Evolutionary conservation across 2,329 filamentous ascomycete species (phyloP).

Genomic region (Zopfia rhizophila): DNA sequence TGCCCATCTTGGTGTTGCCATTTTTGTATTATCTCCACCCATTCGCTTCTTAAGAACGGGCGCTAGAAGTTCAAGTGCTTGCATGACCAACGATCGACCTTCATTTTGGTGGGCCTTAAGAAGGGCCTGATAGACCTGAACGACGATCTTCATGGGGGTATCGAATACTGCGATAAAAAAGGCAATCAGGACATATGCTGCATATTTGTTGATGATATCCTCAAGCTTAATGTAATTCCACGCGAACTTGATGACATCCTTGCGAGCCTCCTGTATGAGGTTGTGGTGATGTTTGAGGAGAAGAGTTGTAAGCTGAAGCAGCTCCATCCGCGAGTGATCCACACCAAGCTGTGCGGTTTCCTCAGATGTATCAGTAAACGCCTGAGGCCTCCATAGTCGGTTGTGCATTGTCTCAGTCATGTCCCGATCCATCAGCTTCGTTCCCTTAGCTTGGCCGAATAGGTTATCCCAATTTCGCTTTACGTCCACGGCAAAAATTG

Average conservation of each 20-base stretch:
- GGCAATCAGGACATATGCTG: constrained; percentile 94
- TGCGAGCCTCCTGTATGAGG: constrained; percentile 88
- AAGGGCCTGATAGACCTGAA: constrained; percentile 92
- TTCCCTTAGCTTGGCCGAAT: constrained; percentile 66
- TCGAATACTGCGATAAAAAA: constrained; percentile 99
- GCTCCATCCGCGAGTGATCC: constrained; percentile 95
- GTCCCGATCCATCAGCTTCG: constrained; percentile 82
- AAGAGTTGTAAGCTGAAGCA: constrained; percentile 93
- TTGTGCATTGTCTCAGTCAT: constrained; percentile 91
- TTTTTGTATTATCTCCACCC: constrained; percentile 71
- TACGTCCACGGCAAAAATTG: constrained; percentile 95
- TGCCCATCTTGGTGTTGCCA: constrained; percentile 77
- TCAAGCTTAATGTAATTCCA: constrained; percentile 98
- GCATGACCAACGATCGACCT: constrained; percentile 88
- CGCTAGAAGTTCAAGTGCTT: constrained; percentile 94
- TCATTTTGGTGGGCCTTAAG: constrained; percentile 95
- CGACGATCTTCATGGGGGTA: constrained; percentile 93
- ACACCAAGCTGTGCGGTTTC: constrained; percentile 86
- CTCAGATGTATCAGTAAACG: constrained; percentile 79
- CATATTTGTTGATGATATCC: constrained; percentile 99
- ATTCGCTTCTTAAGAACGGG: constrained; percentile 90
- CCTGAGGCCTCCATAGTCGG: constrained; percentile 91
- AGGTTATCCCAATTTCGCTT: constrained; percentile 78
- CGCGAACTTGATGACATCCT: constrained; percentile 98
- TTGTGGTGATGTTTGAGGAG: constrained; percentile 93